These are phyloP conservation scores for Botryosphaeria agaves DNA, from an alignment of 2,329 filamentous ascomycete species.

Conservation along the genomic window DNA sequence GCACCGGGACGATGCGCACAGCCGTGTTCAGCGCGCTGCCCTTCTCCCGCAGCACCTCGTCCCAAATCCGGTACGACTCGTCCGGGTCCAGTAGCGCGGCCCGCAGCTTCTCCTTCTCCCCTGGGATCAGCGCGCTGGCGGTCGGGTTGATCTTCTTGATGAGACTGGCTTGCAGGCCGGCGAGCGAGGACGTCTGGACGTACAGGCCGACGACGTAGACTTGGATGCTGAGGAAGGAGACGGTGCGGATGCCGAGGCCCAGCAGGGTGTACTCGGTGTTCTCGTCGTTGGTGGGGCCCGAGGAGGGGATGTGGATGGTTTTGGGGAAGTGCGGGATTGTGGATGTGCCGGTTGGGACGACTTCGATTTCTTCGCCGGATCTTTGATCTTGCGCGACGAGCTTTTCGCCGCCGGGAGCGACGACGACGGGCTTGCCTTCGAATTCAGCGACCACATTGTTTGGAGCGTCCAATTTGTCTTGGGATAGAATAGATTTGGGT, in stretches of 20 bases:
- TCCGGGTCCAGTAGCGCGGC: slow-evolving; percentile 50
- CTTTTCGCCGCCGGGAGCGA: slow-evolving; percentile 45
- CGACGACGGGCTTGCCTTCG: slow-evolving; percentile 36
- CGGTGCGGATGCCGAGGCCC: slow-evolving; percentile 72
- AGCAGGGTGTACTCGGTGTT: slow-evolving; percentile 68
- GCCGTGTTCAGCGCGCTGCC: slow-evolving; percentile 36
- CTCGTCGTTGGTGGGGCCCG: slow-evolving; percentile 20
- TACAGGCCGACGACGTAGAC: slow-evolving; percentile 95
- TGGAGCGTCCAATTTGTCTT: slow-evolving; percentile 11
- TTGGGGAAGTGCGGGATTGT: slow-evolving; percentile 68
- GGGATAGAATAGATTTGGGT: too few species aligned
- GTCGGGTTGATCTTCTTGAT: slow-evolving; percentile 57
- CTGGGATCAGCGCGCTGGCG: slow-evolving; percentile 68
- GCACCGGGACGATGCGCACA: slow-evolving; percentile 74
- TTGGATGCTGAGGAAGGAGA: slow-evolving; percentile 77
- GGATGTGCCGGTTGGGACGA: slow-evolving; percentile 66
- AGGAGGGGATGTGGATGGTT: slow-evolving; percentile 43
- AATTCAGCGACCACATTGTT: slow-evolving; percentile 21
- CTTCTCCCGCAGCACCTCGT: slow-evolving; percentile 40
- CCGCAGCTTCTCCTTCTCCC: slow-evolving; percentile 61
- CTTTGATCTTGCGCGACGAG: slow-evolving; percentile 22
- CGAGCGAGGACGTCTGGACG: slow-evolving; percentile 67
- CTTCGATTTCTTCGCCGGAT: slow-evolving; percentile 41
- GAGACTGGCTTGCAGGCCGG: slow-evolving; percentile 59
- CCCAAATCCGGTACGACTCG: slow-evolving; percentile 58